phyloP scores from a whole-genome alignment of 192 early-diverging fungal genomes.

The Coemansia sp. region DNA sequence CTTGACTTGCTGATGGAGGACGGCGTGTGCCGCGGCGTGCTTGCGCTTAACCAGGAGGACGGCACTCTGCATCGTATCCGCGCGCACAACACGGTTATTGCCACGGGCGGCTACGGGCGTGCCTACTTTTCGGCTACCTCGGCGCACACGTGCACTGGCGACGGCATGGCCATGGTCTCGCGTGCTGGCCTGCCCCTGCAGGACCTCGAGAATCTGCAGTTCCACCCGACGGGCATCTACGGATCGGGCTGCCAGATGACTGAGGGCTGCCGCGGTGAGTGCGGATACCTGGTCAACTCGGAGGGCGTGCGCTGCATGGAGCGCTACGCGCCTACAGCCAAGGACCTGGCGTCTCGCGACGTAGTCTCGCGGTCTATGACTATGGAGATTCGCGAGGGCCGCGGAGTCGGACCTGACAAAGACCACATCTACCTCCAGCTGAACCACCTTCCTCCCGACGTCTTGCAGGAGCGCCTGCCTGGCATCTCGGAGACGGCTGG shows the following conservation, averaged over 20 bases:
- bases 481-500: slow-evolving; percentile 99
- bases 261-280: slow-evolving; percentile 96
- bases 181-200: slow-evolving; percentile 96
- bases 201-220: slow-evolving; percentile 99
- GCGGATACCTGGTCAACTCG: slow-evolving; percentile 95
- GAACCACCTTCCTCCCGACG: slow-evolving; percentile 90
- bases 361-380: slow-evolving; percentile 99
- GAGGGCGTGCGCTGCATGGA: slow-evolving; percentile 99
- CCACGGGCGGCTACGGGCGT: slow-evolving; percentile 99
- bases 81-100: slow-evolving; percentile 96
- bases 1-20: slow-evolving; percentile 99
- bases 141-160: slow-evolving; percentile 98
- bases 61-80: slow-evolving; percentile 98
- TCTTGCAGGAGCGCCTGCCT: slow-evolving; percentile 90
- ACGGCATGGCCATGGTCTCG: slow-evolving; percentile 99
- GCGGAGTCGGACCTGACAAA: slow-evolving; percentile 94
- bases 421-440: slow-evolving; percentile 98
- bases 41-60: slow-evolving; percentile 98
- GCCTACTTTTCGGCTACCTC: slow-evolving; percentile 99
- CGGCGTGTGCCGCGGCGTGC: slow-evolving; percentile 94
- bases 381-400: slow-evolving; percentile 96
- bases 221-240: slow-evolving; percentile 99
- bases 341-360: slow-evolving; percentile 98
- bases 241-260: slow-evolving; percentile 98
- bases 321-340: slow-evolving; percentile 97